Evolutionary conservation across 805 yeast species (phyloP).

Genomic region (Kluyveromyces nonfermentans): DNA sequence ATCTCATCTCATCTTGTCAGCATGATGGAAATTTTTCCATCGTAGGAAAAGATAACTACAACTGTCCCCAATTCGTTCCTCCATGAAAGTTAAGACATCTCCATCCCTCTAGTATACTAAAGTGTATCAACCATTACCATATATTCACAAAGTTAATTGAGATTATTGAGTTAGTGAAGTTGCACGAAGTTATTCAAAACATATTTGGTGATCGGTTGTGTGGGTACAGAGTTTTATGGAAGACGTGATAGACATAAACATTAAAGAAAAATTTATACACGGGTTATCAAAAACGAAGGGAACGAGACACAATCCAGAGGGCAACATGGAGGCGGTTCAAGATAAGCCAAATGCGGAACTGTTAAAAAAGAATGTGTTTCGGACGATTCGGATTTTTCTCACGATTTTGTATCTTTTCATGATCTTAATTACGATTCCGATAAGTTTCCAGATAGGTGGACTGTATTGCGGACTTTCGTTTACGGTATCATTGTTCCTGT

Average conservation of each 20-base stretch:
- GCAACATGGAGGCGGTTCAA: neutral
- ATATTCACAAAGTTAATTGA: neutral
- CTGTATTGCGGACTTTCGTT: slow-evolving; percentile 80
- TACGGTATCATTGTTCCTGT: slow-evolving; percentile 58
- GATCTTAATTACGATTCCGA: slow-evolving; percentile 74
- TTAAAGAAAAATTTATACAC: neutral
- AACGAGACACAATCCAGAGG: neutral
- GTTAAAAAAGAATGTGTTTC: slow-evolving; percentile 13
- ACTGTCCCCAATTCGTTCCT: neutral
- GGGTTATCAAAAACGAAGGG: neutral
- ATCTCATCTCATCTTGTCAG: slow-evolving; percentile 1
- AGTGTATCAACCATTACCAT: neutral
- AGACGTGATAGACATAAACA: neutral
- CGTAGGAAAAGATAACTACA: neutral
- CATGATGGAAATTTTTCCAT: neutral
- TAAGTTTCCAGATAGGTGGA: slow-evolving; percentile 93
- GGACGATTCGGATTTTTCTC: slow-evolving; percentile 29
- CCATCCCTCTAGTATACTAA: neutral
- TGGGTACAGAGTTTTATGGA: neutral
- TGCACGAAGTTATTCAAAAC: neutral
- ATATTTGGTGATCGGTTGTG: neutral
- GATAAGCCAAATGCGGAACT: slow-evolving; percentile 3
- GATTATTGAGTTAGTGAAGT: neutral
- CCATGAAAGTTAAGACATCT: neutral
- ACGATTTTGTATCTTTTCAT: slow-evolving; percentile 56